These are phyloP conservation scores for Chloropicon primus DNA, from an alignment of 139 green algal genomes.

Conservation along the genomic window DNA sequence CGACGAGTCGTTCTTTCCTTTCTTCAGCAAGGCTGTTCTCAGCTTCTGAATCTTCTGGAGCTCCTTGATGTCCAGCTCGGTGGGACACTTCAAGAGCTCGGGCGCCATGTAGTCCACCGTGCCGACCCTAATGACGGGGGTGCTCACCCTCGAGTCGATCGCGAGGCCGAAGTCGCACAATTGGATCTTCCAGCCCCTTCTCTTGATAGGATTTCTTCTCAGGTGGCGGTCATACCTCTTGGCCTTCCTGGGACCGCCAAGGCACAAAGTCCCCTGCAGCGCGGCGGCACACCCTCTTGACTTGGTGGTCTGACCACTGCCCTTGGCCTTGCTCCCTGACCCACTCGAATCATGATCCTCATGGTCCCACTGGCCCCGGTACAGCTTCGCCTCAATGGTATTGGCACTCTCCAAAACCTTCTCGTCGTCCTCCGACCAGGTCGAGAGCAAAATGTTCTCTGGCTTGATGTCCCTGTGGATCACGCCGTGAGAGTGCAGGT, in stretches of 20 bases:
- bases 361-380: neutral
- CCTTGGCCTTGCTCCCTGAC: neutral
- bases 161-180: slow-evolving; percentile 69
- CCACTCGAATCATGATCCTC: neutral
- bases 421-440: neutral
- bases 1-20: too few species aligned
- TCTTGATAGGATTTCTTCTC: neutral
- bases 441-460: slow-evolving; percentile 75
- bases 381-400: neutral
- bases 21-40: neutral
- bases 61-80: neutral
- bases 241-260: neutral
- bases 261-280: too few species aligned
- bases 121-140: slow-evolving; percentile 57
- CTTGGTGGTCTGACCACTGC: neutral
- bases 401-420: neutral
- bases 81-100: slow-evolving; percentile 22
- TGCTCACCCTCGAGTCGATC: slow-evolving; percentile 44
- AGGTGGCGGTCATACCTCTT: neutral
- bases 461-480: slow-evolving; percentile 64
- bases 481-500: slow-evolving; percentile 39
- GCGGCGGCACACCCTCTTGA: neutral
- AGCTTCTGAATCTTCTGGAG: neutral
- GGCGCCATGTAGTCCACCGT: slow-evolving; percentile 68
- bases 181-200: slow-evolving; percentile 19